These are phyloP conservation scores for Dipodascus albidus DNA, from an alignment of 805 yeast genomes.

Conservation along the genomic window DNA sequence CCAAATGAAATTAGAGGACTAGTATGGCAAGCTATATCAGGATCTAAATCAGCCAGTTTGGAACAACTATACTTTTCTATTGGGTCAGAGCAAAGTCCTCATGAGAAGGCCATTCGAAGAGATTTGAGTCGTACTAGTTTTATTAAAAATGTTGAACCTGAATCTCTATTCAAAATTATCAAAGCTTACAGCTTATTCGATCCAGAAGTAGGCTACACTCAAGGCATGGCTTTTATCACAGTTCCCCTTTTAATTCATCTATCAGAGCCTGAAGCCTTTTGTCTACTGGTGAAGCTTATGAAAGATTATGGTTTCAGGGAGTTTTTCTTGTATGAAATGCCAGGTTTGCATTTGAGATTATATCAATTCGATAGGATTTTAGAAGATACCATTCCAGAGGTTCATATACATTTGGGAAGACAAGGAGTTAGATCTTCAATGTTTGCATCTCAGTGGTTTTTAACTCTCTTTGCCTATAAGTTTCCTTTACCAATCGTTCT, in stretches of 20 bases:
- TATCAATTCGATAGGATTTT: conserved; percentile 85
- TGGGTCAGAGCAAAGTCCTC: conserved; percentile 40
- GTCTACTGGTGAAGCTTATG: conserved; percentile 73
- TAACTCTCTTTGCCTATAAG: conserved; percentile 89
- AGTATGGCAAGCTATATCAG: conserved; percentile 83
- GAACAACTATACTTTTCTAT: conserved; percentile 47
- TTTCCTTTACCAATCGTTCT: conserved; percentile 84
- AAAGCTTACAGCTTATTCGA: conserved; percentile 80
- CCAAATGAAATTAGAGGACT: conserved; percentile 81
- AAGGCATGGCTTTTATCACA: conserved; percentile 91
- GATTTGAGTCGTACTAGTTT: conserved; percentile 82
- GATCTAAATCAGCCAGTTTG: conserved; percentile 54
- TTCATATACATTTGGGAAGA: conserved; percentile 64
- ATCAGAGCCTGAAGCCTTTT: conserved; percentile 76
- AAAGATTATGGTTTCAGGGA: conserved; percentile 70
- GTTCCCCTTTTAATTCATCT: conserved; percentile 77
- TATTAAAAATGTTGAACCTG: conserved; percentile 43
- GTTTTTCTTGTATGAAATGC: conserved; percentile 81
- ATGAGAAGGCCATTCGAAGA: conserved; percentile 65
- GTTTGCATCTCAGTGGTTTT: conserved; percentile 98
- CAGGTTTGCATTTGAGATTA: conserved; percentile 72
- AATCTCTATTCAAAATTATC: conserved; percentile 61
- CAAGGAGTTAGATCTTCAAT: conserved; percentile 87
- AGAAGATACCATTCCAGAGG: conserved; percentile 62
- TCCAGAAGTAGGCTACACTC: conserved; percentile 93